Percentiles rank a stretch among this genome's conserved stretches.
Evolutionary conservation across 202 grass and related monocot genomes (phyloP).

Genomic region (Dendrocalamus latiflorus): DNA sequence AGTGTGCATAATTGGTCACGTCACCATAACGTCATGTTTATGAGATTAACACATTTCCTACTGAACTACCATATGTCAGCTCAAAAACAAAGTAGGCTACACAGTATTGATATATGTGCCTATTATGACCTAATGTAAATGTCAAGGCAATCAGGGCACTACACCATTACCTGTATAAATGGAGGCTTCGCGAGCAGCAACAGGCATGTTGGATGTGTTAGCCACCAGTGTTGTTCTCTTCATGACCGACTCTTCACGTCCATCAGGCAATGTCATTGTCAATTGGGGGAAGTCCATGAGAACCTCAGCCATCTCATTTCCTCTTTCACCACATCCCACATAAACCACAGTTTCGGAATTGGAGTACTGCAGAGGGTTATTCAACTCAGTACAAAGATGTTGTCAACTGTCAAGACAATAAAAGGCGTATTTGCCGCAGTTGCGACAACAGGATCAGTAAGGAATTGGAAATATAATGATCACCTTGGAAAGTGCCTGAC

Average conservation of each 20-base stretch:
- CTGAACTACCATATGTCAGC: too few relatives aligned
- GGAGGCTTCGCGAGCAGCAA: constrained; percentile 86
- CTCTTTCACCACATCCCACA: constrained; percentile 91
- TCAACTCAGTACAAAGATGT: constrained; percentile 8
- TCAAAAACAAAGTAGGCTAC: too few relatives aligned
- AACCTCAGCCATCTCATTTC: constrained; percentile 95
- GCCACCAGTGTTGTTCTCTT: constrained; percentile 89
- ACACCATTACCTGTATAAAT: constrained; percentile 69
- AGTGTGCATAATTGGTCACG: too few relatives aligned
- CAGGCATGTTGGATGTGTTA: constrained; percentile 97
- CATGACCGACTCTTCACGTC: constrained; percentile 97
- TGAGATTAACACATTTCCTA: too few relatives aligned
- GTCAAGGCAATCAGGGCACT: neutral
- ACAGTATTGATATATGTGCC: neutral
- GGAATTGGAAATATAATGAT: neutral
- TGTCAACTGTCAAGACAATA: neutral
- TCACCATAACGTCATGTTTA: neutral
- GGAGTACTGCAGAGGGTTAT: constrained; percentile 62
- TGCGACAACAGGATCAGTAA: neutral
- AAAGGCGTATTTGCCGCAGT: neutral
- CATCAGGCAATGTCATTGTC: constrained; percentile 80
- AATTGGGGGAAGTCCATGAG: constrained; percentile 97
- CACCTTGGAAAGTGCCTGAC: too few relatives aligned
- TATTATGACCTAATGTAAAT: neutral
- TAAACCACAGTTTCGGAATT: constrained; percentile 88